Conservation (phyloP, 805 yeast species). For the Metschnikowia continentalis region DNA sequence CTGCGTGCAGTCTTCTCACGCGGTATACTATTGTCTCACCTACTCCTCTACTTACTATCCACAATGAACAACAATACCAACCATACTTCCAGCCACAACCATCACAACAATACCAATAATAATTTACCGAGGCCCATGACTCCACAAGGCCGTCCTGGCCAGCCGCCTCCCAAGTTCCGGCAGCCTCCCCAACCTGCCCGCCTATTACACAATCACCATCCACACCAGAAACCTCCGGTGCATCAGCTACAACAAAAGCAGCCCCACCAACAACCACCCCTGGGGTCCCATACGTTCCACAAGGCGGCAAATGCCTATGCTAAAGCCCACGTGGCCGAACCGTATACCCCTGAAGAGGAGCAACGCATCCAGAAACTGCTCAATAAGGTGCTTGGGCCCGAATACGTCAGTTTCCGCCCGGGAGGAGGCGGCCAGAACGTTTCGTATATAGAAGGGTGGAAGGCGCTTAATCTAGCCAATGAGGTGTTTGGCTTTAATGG, state of each 20-base stretch:
- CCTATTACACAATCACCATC: no score
- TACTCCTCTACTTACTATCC: neutral
- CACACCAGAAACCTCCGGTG: neutral
- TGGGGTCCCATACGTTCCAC: neutral
- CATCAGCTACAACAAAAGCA: neutral
- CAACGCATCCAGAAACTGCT: conserved; percentile 30
- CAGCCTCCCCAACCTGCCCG: neutral
- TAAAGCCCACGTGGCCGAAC: conserved; percentile 16
- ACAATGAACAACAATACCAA: neutral
- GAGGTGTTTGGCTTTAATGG: conserved; percentile 81
- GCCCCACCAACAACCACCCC: no score
- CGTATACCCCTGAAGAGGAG: conserved; percentile 32
- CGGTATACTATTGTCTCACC: neutral
- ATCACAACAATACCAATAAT: neutral
- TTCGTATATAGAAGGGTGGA: conserved; percentile 81
- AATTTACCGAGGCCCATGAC: neutral
- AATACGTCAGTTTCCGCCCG: conserved; percentile 68
- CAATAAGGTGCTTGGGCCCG: conserved; percentile 60
- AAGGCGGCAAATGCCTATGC: neutral
- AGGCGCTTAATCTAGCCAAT: conserved; percentile 73
- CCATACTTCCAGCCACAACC: neutral
- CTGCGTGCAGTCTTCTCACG: neutral
- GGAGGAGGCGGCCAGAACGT: conserved; percentile 71
- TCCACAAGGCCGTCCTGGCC: neutral
- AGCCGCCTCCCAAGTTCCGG: neutral